A percentile compares a stretch with the other conserved stretches of the same genome.
These are phyloP conservation scores for Hypoxylon crocopeplum DNA, from an alignment of 495 filamentous ascomycete species.

Conservation along the genomic window DNA sequence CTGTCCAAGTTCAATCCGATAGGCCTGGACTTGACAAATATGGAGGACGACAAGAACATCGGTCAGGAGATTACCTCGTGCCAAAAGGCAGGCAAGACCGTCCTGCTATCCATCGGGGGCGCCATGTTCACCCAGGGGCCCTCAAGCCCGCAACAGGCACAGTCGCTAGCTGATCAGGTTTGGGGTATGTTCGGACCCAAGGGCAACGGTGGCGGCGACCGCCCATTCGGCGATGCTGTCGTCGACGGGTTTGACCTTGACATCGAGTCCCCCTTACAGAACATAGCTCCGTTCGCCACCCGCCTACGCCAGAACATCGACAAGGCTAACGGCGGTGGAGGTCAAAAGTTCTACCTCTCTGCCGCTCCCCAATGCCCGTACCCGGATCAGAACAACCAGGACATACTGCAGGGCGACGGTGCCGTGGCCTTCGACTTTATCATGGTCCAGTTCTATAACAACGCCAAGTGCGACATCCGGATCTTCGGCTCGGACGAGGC, in stretches of 20 bases:
- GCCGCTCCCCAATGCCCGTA: slow-evolving; percentile 63
- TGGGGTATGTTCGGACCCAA: slow-evolving; percentile 68
- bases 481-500: slow-evolving; percentile 49
- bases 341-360: slow-evolving; percentile 59
- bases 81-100: slow-evolving; percentile 65
- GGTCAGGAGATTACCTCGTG: slow-evolving; percentile 62
- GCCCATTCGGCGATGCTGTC: slow-evolving; percentile 60
- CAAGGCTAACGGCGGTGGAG: slow-evolving; percentile 46
- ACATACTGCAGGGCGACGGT: slow-evolving; percentile 53
- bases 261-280: slow-evolving; percentile 41
- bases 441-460: slow-evolving; percentile 73
- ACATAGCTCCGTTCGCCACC: slow-evolving; percentile 62
- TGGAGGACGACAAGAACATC: slow-evolving; percentile 60
- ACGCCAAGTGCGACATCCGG: slow-evolving; percentile 65
- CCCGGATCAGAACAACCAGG: slow-evolving; percentile 60
- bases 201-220: slow-evolving; percentile 26
- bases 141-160: slow-evolving; percentile 54
- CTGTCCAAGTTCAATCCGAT: slow-evolving; percentile 60
- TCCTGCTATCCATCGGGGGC: slow-evolving; percentile 69
- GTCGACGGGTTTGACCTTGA: slow-evolving; percentile 67
- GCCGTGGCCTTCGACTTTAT: slow-evolving; percentile 66
- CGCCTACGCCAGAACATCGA: slow-evolving; percentile 61
- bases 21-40: slow-evolving; percentile 61
- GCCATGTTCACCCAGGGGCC: slow-evolving; percentile 56
- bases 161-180: slow-evolving; percentile 61